A percentile compares a stretch with the other conserved stretches of the same genome.
Conservation (phyloP, 805 yeast species). For the Saturnispora bothae region DNA sequence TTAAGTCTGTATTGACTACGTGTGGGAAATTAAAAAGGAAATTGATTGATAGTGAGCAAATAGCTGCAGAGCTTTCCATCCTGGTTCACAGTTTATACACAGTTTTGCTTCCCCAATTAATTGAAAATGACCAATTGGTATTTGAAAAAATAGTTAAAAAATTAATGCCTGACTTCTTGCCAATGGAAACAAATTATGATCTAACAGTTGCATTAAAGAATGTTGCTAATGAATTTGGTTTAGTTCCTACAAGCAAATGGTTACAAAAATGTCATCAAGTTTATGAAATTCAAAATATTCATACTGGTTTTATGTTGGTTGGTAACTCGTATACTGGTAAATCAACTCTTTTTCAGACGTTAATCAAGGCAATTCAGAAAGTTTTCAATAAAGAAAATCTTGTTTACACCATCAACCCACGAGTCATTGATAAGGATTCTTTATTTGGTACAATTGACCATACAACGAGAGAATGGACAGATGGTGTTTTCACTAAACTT, state of each 20-base stretch:
- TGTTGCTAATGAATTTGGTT: conserved; percentile 26
- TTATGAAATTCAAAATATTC: conserved; percentile 45
- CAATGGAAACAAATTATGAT: conserved; percentile 7
- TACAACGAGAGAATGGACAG: conserved; percentile 84
- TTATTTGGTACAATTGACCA: conserved; percentile 65
- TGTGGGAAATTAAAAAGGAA: conserved; percentile 39
- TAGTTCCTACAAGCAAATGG: conserved; percentile 33
- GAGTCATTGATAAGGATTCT: conserved; percentile 53
- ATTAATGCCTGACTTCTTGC: not conserved
- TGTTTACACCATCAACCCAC: conserved; percentile 54
- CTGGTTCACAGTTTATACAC: conserved; percentile 46
- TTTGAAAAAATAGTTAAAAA: conserved; percentile 21
- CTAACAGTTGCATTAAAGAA: conserved; percentile 13
- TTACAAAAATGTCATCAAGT: conserved; percentile 49
- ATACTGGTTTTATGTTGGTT: conserved; percentile 73
- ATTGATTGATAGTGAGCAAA: not conserved
- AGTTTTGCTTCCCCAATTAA: conserved; percentile 58
- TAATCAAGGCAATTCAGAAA: conserved; percentile 34
- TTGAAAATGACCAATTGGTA: conserved; percentile 37
- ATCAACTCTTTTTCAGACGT: conserved; percentile 39
- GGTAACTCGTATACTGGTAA: conserved; percentile 77
- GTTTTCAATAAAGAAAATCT: conserved; percentile 27
- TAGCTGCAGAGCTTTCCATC: conserved; percentile 16
- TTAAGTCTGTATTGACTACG: conserved; percentile 53
- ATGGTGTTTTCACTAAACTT: conserved; percentile 68